These are phyloP conservation scores for Chromera velia DNA, from an alignment of 73 alveolate genomes.

Conservation along the genomic window DNA sequence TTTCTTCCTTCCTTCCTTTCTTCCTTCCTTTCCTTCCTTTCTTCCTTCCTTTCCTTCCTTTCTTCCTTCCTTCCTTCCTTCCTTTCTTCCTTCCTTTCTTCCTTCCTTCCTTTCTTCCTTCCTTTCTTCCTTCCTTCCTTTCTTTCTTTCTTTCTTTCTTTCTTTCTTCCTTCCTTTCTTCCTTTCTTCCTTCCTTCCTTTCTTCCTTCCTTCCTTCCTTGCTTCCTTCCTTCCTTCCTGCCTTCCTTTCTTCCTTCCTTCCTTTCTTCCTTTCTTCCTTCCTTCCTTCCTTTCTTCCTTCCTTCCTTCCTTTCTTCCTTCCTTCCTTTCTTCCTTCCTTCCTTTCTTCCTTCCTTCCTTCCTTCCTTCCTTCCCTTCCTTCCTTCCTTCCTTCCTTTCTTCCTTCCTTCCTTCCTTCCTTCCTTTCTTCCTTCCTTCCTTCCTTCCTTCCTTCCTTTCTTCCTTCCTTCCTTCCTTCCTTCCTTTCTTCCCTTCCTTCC, in stretches of 20 bases:
- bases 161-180: constrained; percentile 1
- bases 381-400: constrained; percentile 4
- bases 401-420: constrained; percentile 6
- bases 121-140: background rate
- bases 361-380: background rate
- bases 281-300: background rate
- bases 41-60: background rate
- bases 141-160: background rate
- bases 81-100: constrained; percentile 2
- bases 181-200: constrained; percentile 4
- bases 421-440: constrained; percentile 4
- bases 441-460: constrained; percentile 4
- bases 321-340: constrained; percentile 5
- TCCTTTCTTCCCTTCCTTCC: constrained; percentile 1
- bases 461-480: constrained; percentile 6
- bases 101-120: background rate
- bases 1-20: background rate
- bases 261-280: background rate
- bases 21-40: background rate
- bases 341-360: constrained; percentile 4
- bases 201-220: constrained; percentile 4
- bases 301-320: constrained; percentile 25
- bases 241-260: constrained; percentile 4
- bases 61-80: constrained; percentile 4
- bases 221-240: constrained; percentile 4